These are phyloP conservation scores for Euclidium syriacum DNA, from an alignment of 345 rosid genomes.

Conservation along the genomic window DNA sequence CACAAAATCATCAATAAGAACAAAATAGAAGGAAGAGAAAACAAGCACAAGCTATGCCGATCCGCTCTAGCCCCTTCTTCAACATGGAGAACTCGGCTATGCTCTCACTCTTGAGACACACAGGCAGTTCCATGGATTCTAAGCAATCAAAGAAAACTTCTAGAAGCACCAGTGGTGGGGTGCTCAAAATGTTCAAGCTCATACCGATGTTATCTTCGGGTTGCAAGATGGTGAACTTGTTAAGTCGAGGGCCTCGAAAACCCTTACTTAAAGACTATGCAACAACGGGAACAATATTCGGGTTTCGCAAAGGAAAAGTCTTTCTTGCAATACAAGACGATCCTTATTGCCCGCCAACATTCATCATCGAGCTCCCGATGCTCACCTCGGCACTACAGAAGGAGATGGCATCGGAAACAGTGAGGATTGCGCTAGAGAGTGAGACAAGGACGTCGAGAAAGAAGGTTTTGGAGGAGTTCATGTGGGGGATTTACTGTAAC, in stretches of 20 bases:
- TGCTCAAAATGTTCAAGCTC: constrained; percentile 77
- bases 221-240: constrained; percentile 87
- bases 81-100: constrained; percentile 78
- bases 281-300: constrained; percentile 80
- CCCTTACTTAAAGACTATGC: constrained; percentile 76
- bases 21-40: not conserved
- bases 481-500: constrained; percentile 90
- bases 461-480: constrained; percentile 80
- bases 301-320: constrained; percentile 79
- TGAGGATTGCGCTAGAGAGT: constrained; percentile 82
- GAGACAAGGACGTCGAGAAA: constrained; percentile 75
- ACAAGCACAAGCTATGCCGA: constrained; percentile 51
- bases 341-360: constrained; percentile 73
- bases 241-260: constrained; percentile 60
- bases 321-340: constrained; percentile 88
- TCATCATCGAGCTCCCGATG: constrained; percentile 86
- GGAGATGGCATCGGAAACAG: constrained; percentile 89
- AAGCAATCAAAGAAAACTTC: constrained; percentile 49
- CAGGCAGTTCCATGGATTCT: constrained; percentile 26
- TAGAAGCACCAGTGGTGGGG: constrained; percentile 42
- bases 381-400: constrained; percentile 62
- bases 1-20: not conserved
- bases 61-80: constrained; percentile 71
- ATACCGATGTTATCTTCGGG: constrained; percentile 93
- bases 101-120: constrained; percentile 58